Conservation (phyloP, 2,329 filamentous ascomycete species). For the Pyrenochaeta sp. region DNA sequence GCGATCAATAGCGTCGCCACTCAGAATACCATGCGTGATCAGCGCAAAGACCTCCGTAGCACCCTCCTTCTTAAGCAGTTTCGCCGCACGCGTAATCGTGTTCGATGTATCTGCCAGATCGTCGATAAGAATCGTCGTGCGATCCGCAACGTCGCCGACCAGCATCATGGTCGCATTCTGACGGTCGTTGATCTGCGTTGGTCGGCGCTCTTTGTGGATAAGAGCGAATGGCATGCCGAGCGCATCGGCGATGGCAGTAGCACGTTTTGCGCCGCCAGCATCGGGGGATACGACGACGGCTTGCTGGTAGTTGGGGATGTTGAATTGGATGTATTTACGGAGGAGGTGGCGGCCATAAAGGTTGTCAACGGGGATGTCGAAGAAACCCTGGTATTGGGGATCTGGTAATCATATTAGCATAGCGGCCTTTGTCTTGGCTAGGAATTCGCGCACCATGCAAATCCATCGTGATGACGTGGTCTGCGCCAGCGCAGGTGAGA, state of each 20-base stretch:
- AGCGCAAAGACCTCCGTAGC: conserved; percentile 91
- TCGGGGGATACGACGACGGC: conserved; percentile 96
- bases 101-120: conserved; percentile 96
- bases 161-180: conserved; percentile 90
- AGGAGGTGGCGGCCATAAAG: conserved; percentile 83
- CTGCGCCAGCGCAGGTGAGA: conserved; percentile 91
- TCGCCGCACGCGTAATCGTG: conserved; percentile 94
- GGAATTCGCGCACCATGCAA: conserved; percentile 55
- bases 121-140: conserved; percentile 89
- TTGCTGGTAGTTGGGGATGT: conserved; percentile 83
- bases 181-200: conserved; percentile 84
- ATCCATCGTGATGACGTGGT: conserved; percentile 98
- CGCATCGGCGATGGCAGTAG: conserved; percentile 92
- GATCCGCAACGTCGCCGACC: conserved; percentile 82
- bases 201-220: conserved; percentile 97
- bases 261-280: conserved; percentile 94
- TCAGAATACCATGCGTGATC: conserved; percentile 93
- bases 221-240: conserved; percentile 95
- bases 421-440: not conserved
- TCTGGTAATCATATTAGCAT: conserved; percentile 67
- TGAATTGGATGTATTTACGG: conserved; percentile 75
- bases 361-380: conserved; percentile 98
- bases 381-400: conserved; percentile 97
- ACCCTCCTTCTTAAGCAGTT: conserved; percentile 92
- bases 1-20: conserved; percentile 90